Percentiles rank a stretch among this genome's conserved stretches.
Conservation (phyloP, 176 grass and related monocot genomes). For the Guadua angustifolia region DNA sequence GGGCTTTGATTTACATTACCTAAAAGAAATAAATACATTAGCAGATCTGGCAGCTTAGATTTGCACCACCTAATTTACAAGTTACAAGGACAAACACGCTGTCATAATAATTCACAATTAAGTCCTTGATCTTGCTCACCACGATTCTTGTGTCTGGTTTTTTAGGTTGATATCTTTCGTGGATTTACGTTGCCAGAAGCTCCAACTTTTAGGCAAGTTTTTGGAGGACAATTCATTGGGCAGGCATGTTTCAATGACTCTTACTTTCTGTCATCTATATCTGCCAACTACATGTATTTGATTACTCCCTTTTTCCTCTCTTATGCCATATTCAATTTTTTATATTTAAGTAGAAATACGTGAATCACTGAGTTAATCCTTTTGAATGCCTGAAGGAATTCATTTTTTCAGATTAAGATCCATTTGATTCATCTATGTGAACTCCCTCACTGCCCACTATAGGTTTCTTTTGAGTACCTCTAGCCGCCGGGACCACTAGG, state of each 20-base stretch:
- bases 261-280: slow-evolving; percentile 34
- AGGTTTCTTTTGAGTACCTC: slow-evolving; percentile 17
- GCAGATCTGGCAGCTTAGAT: no score
- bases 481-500: no score
- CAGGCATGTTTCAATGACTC: slow-evolving; percentile 63
- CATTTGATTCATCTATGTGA: slow-evolving; percentile 15
- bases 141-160: no score
- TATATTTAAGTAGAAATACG: slow-evolving; percentile 1
- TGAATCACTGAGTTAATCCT: slow-evolving; percentile 14
- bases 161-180: no score
- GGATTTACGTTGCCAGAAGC: slow-evolving; percentile 75
- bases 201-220: slow-evolving; percentile 84
- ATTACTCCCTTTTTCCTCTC: slow-evolving; percentile 17
- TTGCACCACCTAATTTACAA: no score
- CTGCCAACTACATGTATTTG: slow-evolving; percentile 36
- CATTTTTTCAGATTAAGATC: no score
- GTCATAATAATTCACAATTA: no score
- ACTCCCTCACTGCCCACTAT: not conserved
- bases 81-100: no score
- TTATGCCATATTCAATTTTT: not conserved
- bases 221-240: slow-evolving; percentile 97
- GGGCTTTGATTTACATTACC: no score
- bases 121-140: no score
- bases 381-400: slow-evolving; percentile 26
- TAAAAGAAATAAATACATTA: no score